Conservation (phyloP, 2,329 filamentous ascomycete species). For the Colletotrichum chlorophyti region DNA sequence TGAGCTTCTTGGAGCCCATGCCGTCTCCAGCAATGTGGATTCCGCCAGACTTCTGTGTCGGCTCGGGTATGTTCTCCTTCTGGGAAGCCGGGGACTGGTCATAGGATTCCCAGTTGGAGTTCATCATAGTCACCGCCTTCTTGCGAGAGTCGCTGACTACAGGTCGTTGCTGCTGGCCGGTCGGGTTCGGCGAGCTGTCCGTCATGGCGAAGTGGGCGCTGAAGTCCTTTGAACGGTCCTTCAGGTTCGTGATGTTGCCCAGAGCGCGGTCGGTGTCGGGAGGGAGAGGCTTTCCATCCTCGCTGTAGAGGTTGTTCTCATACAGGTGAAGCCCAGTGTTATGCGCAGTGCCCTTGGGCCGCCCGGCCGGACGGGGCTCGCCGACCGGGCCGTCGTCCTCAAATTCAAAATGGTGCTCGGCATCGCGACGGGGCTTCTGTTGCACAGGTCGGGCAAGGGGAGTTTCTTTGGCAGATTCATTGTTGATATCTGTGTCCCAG, state of each 20-base stretch:
- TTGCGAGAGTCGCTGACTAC: constrained; percentile 64
- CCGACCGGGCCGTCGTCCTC: constrained; percentile 72
- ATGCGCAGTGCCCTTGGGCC: constrained; percentile 61
- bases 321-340: constrained; percentile 78
- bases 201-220: constrained; percentile 78
- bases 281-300: constrained; percentile 53
- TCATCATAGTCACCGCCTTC: constrained; percentile 78
- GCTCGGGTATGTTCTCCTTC: constrained; percentile 55
- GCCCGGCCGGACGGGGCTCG: constrained; percentile 51
- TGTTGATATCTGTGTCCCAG: constrained; percentile 76
- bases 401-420: constrained; percentile 84
- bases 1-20: constrained; percentile 66
- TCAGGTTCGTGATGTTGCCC: constrained; percentile 74
- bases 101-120: constrained; percentile 65
- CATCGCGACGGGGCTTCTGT: constrained; percentile 77
- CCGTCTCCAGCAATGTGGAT: constrained; percentile 65
- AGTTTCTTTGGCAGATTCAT: constrained; percentile 56
- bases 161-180: constrained; percentile 45
- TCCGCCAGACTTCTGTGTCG: constrained; percentile 24
- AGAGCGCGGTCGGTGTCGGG: constrained; percentile 53
- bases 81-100: constrained; percentile 60
- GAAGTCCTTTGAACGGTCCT: constrained; percentile 78
- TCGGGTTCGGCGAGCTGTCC: constrained; percentile 67
- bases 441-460: constrained; percentile 62
- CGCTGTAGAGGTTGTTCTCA: constrained; percentile 75